These are phyloP conservation scores for Nicotiana rustica DNA, from an alignment of 305 asterid genomes.

Conservation along the genomic window DNA sequence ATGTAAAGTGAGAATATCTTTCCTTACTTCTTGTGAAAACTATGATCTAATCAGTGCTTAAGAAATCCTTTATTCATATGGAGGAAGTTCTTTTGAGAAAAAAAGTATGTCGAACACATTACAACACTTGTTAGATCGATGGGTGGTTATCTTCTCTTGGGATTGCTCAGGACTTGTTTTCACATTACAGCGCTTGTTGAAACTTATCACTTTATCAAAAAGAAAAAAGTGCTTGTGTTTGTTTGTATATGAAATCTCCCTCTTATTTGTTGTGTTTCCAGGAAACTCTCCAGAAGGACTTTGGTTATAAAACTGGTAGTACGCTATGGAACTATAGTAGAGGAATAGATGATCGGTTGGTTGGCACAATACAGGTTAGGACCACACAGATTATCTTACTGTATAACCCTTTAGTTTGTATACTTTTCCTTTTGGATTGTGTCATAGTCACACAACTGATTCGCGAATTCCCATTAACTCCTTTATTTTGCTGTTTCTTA, in stretches of 20 bases:
- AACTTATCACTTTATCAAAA: too few relatives aligned
- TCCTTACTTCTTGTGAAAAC: neutral
- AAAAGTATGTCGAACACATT: slow-evolving; percentile 9
- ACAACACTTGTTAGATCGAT: neutral
- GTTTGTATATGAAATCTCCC: neutral
- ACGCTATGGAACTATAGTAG: slow-evolving; percentile 94
- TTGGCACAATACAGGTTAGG: slow-evolving; percentile 71
- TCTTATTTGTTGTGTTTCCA: slow-evolving; percentile 42
- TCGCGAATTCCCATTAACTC: neutral
- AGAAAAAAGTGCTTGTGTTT: neutral
- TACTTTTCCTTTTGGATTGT: slow-evolving; percentile 21
- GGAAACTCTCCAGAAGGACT: slow-evolving; percentile 96
- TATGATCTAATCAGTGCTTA: neutral
- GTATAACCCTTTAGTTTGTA: slow-evolving; percentile 26
- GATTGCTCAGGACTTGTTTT: slow-evolving; percentile 15
- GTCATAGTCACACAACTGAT: slow-evolving; percentile 5
- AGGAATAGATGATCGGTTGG: slow-evolving; percentile 84
- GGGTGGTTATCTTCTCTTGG: slow-evolving; percentile 1
- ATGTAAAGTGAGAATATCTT: neutral
- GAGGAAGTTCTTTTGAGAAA: slow-evolving; percentile 4
- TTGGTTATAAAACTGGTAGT: slow-evolving; percentile 90
- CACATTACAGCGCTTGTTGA: too few relatives aligned
- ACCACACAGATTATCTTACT: slow-evolving; percentile 10
- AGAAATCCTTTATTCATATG: neutral
- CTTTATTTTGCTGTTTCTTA: neutral